Base-by-base conservation (phyloP, 129 eudicot genomes). In the Pittosporum tobira region DNA sequence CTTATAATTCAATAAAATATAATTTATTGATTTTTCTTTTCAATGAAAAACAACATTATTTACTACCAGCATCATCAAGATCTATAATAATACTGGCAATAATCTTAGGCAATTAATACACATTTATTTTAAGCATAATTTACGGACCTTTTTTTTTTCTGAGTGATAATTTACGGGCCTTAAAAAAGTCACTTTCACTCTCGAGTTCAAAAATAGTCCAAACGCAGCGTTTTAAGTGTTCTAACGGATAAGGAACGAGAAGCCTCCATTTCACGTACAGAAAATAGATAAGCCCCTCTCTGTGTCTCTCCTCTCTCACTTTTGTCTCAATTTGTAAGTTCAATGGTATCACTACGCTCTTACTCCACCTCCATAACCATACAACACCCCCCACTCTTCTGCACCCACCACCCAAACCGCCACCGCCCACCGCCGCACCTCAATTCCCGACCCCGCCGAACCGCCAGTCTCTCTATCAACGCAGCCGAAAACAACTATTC, bases 331-430 rank as follows among this genome's bases (percentile, higher is more conserved):
- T 24, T 36, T 61, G 63, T 14, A 3, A 29, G 27, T 57, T 55
- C 67, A 70, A 74, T 78, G 83, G 79, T 72, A 48, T 70, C 80
- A 20, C 51, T 71, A 5, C 61, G 60, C 42, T 51, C 73, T 57
- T 69, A 63, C 23, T 57, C 68, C 37, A 52, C 50, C 7, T 18
- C 30, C 57, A 63, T 34, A 18, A 62, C 13, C 73, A 60, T 66
- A 5, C 74, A 29, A 20, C 3, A 6, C 0, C 54, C 45, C 55
- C 52, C 51, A 37, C 50, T 29, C 57, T 49, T 30, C 48, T 63
- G n/a, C n/a, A n/a, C 52, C 34, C 59, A 57, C 16, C 63, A 60
- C 25, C 46, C 62, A 42, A 13, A 19, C 56, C 27, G 43, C 83
- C 77, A 29, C 48, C 73, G 57, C 26, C 68, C 61, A 0, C 75